These are phyloP conservation scores for Bromus sterilis DNA, from an alignment of 176 grass and related monocot species.

Conservation along the genomic window DNA sequence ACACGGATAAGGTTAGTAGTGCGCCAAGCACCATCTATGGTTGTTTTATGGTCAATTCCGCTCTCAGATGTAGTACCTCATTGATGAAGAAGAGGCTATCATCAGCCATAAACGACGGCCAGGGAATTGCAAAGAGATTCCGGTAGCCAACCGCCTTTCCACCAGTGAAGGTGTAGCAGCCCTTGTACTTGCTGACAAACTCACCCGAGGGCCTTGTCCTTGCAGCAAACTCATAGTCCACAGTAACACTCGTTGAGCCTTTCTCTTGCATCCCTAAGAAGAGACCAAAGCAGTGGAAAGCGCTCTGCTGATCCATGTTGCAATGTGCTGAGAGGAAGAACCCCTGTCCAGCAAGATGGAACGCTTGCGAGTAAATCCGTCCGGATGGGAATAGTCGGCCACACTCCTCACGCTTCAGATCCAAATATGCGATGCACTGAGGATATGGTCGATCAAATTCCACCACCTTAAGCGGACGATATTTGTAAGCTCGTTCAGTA, in stretches of 20 bases:
- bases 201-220: conserved; percentile 67
- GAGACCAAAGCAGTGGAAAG: conserved; percentile 86
- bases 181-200: conserved; percentile 96
- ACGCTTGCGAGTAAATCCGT: conserved; percentile 85
- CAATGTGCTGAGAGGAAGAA: conserved; percentile 98
- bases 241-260: conserved; percentile 80
- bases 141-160: conserved; percentile 90
- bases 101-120: conserved; percentile 86
- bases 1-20: neutral
- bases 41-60: conserved; percentile 85
- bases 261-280: conserved; percentile 99
- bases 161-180: conserved; percentile 86
- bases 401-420: conserved; percentile 86
- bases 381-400: conserved; percentile 73
- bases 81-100: conserved; percentile 93
- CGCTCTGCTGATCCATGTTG: conserved; percentile 76
- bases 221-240: conserved; percentile 94
- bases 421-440: conserved; percentile 91
- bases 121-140: conserved; percentile 89
- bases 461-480: conserved; percentile 89
- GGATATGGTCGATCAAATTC: conserved; percentile 82
- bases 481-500: conserved; percentile 86
- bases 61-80: conserved; percentile 78
- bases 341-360: conserved; percentile 86
- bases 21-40: conserved; percentile 24